Conservation (phyloP, 495 filamentous ascomycete genomes). For the Annulohypoxylon moriforme region DNA sequence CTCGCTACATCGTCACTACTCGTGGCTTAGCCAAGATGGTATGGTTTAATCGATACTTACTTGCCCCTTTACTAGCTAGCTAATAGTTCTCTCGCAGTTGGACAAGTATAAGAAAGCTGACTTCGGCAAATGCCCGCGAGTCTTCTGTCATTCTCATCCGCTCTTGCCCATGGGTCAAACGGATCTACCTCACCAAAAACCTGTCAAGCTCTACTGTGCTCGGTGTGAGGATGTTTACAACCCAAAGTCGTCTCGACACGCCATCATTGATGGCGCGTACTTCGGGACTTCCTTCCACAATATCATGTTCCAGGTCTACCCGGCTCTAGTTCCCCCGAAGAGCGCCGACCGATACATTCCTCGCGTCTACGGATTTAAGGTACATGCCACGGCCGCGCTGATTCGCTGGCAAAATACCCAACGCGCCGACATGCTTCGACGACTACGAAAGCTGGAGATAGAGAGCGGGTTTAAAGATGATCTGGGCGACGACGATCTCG, state of each 20-base stretch:
- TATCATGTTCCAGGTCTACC: constrained; percentile 98
- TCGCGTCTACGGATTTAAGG: constrained; percentile 91
- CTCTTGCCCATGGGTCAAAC: constrained; percentile 93
- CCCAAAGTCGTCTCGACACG: constrained; percentile 96
- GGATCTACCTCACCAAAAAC: constrained; percentile 83
- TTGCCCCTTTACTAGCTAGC: background rate
- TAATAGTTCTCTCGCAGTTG: constrained; percentile 66
- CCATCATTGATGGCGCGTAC: constrained; percentile 95
- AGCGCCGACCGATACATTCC: constrained; percentile 86
- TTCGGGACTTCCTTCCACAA: constrained; percentile 98
- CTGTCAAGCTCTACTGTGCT: constrained; percentile 96
- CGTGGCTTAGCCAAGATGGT: constrained; percentile 97
- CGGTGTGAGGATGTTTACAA: constrained; percentile 99
- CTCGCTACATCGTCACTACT: constrained; percentile 96
- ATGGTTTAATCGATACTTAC: constrained; percentile 39
- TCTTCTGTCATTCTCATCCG: constrained; percentile 90
- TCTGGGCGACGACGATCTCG: constrained; percentile 52
- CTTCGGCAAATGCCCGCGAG: constrained; percentile 97
- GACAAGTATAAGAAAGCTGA: constrained; percentile 99
- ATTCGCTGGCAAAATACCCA: constrained; percentile 88
- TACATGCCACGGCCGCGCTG: constrained; percentile 89
- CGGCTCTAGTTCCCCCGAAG: constrained; percentile 86
- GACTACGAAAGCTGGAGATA: constrained; percentile 68
- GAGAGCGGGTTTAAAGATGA: constrained; percentile 70
- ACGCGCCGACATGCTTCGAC: constrained; percentile 80